Evolutionary conservation across 768 basidiomycete species (phyloP), one percentile per base, ranked within the genome.

Genomic region (Lanmaoa pseudosensibilis): DNA sequence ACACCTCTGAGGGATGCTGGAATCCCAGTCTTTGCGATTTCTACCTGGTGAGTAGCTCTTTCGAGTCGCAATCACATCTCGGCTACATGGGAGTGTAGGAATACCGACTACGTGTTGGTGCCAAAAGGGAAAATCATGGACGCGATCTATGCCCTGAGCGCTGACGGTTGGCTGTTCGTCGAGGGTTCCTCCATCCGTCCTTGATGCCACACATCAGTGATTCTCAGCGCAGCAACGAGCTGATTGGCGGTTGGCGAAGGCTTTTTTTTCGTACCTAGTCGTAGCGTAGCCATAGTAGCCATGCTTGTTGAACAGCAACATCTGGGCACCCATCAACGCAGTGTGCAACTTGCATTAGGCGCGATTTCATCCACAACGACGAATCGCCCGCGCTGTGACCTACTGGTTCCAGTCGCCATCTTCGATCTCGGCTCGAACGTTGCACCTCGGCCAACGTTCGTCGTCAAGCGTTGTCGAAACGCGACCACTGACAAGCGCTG

Each of bases 31-130:
- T 87, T 86, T 66, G 83, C 78, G 18, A 52, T 85, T 36, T 86
- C 85, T 7, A 87, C 86, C 25, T 89, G 82, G 84, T 85, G 58
- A 57, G 75, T 56, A 19, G n/a, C 27, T 36, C 18, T 19, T 19
- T 45, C 16, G 30, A 5, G 41, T n/a, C 6, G 43, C 13, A 37
- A 18, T 41, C 18, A 32, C 39, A 45, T 32, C 32, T 49, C 21
- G 21, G 18, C 36, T 25, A 21, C 40, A 40, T 33, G 13, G 12
- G n/a, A 23, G 18, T 30, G 21, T 57, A 87, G 84, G 84, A 84
- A 86, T 66, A 87, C 86, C 6, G 86, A 87, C 64, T 85, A 83
- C 64, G 71, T 87, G 12, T 69, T 87, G 25, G 78, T 88, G 21
- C 80, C 82, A 16, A 73, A 69, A 50, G 77, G 73, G 33, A 75